These are phyloP conservation scores for Fusarium piperis DNA, from an alignment of 2,329 filamentous ascomycete genomes.

Conservation along the genomic window DNA sequence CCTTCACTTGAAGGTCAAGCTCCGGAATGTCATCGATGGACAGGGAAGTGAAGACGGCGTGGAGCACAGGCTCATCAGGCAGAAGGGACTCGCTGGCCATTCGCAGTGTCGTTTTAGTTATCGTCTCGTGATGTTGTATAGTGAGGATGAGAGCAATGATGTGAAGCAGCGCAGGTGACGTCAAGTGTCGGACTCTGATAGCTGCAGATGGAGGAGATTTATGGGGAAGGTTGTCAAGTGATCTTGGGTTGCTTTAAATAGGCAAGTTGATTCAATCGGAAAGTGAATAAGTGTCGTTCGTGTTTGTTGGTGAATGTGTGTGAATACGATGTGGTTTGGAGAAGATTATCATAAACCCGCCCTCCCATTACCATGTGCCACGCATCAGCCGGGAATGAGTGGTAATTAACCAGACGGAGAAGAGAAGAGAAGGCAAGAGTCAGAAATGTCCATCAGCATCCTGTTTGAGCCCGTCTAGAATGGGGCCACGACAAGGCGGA, in stretches of 20 bases:
- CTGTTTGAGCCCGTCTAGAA: background rate
- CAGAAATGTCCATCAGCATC: background rate
- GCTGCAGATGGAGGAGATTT: background rate
- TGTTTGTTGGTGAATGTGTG: background rate
- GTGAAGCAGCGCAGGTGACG: background rate
- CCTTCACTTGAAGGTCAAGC: background rate
- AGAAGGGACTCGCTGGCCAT: slow-evolving; percentile 1
- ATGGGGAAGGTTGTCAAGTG: background rate
- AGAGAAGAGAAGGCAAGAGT: background rate
- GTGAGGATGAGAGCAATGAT: background rate
- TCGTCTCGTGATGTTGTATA: background rate
- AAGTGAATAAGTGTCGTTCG: background rate
- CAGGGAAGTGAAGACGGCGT: background rate
- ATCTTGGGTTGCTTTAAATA: background rate
- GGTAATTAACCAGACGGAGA: background rate
- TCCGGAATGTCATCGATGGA: slow-evolving; percentile 3
- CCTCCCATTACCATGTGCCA: background rate
- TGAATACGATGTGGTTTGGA: background rate
- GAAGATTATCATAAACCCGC: background rate
- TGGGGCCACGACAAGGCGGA: background rate
- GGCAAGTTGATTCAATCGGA: background rate
- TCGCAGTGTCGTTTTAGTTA: background rate
- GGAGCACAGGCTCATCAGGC: slow-evolving; percentile 2
- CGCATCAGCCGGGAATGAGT: background rate
- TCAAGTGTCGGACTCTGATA: background rate